These are phyloP conservation scores for Quillaja saponaria DNA, from an alignment of 306 rosid genomes.

Conservation along the genomic window DNA sequence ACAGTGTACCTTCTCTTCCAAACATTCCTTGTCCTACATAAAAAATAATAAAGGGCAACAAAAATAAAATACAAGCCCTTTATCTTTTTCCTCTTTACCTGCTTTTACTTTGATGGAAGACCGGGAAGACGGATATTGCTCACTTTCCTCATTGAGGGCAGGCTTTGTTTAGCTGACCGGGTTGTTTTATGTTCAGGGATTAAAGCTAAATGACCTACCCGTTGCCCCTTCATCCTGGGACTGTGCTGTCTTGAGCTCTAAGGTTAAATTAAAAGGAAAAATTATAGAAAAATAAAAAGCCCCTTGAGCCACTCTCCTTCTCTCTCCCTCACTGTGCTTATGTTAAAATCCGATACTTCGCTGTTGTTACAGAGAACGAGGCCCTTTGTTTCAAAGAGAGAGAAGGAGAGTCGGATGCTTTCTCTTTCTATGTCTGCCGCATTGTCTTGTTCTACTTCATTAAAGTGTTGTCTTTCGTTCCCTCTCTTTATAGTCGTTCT, in stretches of 20 bases:
- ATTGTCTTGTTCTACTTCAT: constrained; percentile 84
- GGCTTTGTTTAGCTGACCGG: constrained; percentile 71
- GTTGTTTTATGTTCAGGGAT: constrained; percentile 38
- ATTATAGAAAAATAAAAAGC: constrained; percentile 38
- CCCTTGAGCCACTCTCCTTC: constrained; percentile 24
- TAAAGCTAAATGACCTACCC: constrained; percentile 78
- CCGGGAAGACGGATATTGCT: constrained; percentile 35
- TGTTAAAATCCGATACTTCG: constrained; percentile 85
- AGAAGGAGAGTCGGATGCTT: constrained; percentile 39
- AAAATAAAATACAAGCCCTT: constrained; percentile 41
- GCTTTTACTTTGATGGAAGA: constrained; percentile 68
- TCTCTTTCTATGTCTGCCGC: constrained; percentile 60
- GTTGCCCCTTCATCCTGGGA: constrained; percentile 53
- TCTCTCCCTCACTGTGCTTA: constrained; percentile 52
- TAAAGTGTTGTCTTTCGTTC: constrained; percentile 48
- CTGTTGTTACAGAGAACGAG: constrained; percentile 85
- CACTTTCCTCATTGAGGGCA: constrained; percentile 90
- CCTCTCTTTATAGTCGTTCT: constrained; percentile 35
- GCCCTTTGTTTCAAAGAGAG: constrained; percentile 62
- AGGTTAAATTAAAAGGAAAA: constrained; percentile 29
- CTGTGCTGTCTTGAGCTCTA: constrained; percentile 56
- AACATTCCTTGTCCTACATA: constrained; percentile 63
- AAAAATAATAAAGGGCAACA: constrained; percentile 4
- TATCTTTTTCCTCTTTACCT: constrained; percentile 60
- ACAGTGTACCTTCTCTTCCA: constrained; percentile 50